Base-by-base conservation (phyloP, 805 yeast genomes). In the Candida ulmi region DNA sequence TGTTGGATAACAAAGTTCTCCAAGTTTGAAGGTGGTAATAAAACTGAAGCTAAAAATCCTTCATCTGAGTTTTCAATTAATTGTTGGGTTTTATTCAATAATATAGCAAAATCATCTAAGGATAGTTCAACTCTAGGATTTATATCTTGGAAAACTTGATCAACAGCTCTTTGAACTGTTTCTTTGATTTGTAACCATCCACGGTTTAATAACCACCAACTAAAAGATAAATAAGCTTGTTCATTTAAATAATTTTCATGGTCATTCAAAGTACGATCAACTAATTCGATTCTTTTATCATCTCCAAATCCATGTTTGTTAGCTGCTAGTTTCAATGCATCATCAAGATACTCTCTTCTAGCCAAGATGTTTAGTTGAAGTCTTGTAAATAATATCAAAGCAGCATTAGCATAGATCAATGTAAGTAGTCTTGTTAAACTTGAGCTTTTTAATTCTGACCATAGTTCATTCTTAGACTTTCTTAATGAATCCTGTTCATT, bases 141-240 rank as follows among this genome's bases (percentile, higher is more conserved):
- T 23, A 85, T 64, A 11, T 68, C 70, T 11, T 66, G 72, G 57
- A 88, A 87, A 18, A 78, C 79, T 25, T 67, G 68, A 24, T 66
- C 68, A 4, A 91, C 90, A 4, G 74, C 64, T 1, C 60, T 55
- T 51, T 78, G 76, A 23, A 87, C 75, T 17, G 70, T 61, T 23
- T 68, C 62, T 17, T 76, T 69, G 27, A 86, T 63, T 26, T 69
- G 64, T 17, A 69, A 51, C 88, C 93, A 88, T 0, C 98, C 98
- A 47, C 80, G 76, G 59, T 91, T 88, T 37, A 91, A 67, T 34
- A 91, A 61, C 96, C 96, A 91, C 96, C 97, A 91, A 44, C 90
- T 82, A 45, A 88, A 74, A 0, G 95, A 83, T 35, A 91, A 68
- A 57, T 84, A 91, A 37, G 88, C 83, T 52, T 93, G 91, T 51